phyloP scores from a whole-genome alignment of 192 early-diverging fungal species.

The Physocladia obscura region DNA sequence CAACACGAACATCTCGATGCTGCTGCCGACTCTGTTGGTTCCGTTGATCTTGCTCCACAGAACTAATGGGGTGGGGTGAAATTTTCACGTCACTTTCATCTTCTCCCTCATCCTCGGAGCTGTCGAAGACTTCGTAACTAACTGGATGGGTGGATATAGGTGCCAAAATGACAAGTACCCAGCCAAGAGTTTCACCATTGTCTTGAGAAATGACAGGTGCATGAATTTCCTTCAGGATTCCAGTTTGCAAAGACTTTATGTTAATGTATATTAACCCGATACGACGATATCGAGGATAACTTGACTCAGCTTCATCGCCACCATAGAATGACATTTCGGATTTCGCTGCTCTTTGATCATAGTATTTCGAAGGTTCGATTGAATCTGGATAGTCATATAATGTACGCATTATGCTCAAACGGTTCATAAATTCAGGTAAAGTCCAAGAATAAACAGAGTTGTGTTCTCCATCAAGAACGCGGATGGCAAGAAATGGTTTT shows the following conservation, averaged over 20 bases:
- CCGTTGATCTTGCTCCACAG: slow-evolving; percentile 18
- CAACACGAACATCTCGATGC: slow-evolving; percentile 40
- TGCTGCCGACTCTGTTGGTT: slow-evolving; percentile 8
- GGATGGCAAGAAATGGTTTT: slow-evolving; percentile 14
- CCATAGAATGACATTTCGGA: slow-evolving; percentile 24
- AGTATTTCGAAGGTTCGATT: slow-evolving; percentile 12
- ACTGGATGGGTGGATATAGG: slow-evolving; percentile 21
- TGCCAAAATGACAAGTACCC: slow-evolving; percentile 23
- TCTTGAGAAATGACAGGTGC: slow-evolving; percentile 18
- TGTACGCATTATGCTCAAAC: slow-evolving; percentile 8
- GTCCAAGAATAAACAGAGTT: slow-evolving; percentile 21
- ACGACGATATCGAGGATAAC: slow-evolving; percentile 5
- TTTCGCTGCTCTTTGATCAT: slow-evolving; percentile 5
- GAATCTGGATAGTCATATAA: slow-evolving; percentile 20
- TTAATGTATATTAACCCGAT: slow-evolving; percentile 7
- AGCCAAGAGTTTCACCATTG: slow-evolving; percentile 2
- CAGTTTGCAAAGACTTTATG: neutral
- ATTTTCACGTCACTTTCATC: neutral
- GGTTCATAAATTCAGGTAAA: slow-evolving; percentile 7
- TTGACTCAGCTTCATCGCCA: neutral
- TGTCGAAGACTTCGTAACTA: neutral
- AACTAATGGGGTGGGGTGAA: too few species aligned
- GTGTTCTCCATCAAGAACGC: slow-evolving; percentile 25
- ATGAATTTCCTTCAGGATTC: slow-evolving; percentile 17
- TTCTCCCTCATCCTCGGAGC: neutral